Conservation (phyloP, 345 rosid species). For the Aethionema arabicum region DNA sequence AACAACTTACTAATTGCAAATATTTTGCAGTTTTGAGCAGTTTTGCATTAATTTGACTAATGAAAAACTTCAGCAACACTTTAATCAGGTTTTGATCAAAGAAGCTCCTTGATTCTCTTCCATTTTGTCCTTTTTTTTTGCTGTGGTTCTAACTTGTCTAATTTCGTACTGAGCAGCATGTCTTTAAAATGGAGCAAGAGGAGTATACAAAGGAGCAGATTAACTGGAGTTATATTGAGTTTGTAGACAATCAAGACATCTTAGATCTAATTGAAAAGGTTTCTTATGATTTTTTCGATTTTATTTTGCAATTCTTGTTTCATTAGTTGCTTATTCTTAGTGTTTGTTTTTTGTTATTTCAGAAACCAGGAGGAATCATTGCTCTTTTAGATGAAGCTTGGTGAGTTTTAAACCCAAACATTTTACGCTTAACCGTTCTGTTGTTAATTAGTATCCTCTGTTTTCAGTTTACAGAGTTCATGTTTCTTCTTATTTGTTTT, state of each 20-base stretch:
- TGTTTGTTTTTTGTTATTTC: conserved; percentile 35
- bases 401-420: conserved; percentile 46
- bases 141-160: conserved; percentile 22
- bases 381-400: conserved; percentile 99
- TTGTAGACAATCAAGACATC: conserved; percentile 95
- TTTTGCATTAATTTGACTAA: conserved; percentile 99
- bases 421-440: conserved; percentile 8
- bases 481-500: conserved; percentile 25
- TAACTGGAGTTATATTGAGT: conserved; percentile 97
- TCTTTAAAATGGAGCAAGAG: conserved; percentile 99
- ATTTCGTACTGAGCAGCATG: conserved; percentile 64
- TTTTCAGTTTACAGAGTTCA: not conserved
- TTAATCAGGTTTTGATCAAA: conserved; percentile 77
- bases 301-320: conserved; percentile 8
- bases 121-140: conserved; percentile 16
- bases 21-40: conserved; percentile 87
- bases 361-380: conserved; percentile 99
- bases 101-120: conserved; percentile 16
- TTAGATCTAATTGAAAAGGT: conserved; percentile 99
- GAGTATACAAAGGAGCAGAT: conserved; percentile 94
- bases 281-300: conserved; percentile 18
- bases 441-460: not conserved
- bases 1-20: conserved; percentile 26
- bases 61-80: conserved; percentile 98
- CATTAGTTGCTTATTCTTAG: conserved; percentile 14